Evolutionary conservation across 2,329 filamentous ascomycete species (phyloP).

Genomic region (Epichloe amarillans): DNA sequence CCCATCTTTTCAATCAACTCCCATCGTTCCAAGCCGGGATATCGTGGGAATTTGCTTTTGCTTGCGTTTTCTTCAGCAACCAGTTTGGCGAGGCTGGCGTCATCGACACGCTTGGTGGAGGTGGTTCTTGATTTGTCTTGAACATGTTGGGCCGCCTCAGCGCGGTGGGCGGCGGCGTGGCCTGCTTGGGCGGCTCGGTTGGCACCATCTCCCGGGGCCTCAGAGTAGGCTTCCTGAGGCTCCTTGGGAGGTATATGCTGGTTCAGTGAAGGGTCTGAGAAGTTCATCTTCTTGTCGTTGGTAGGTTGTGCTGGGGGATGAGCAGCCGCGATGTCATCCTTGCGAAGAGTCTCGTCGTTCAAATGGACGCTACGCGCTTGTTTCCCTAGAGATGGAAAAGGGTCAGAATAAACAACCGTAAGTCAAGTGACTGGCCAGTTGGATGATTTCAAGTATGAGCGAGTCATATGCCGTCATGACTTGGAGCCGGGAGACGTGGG

Average conservation of each 20-base stretch:
- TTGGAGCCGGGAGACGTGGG: neutral
- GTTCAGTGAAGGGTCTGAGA: slow-evolving; percentile 30
- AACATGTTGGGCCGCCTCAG: slow-evolving; percentile 45
- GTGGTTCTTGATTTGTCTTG: slow-evolving; percentile 12
- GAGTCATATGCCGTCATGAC: slow-evolving; percentile 5
- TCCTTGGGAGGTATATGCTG: slow-evolving; percentile 29
- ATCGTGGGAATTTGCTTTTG: slow-evolving; percentile 68
- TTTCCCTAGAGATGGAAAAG: slow-evolving; percentile 47
- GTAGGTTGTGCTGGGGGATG: slow-evolving; percentile 42
- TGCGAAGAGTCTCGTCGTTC: slow-evolving; percentile 36
- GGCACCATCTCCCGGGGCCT: slow-evolving; percentile 43
- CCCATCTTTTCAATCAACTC: slow-evolving; percentile 92
- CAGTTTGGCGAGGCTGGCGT: slow-evolving; percentile 67
- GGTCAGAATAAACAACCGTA: neutral
- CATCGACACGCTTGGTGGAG: slow-evolving; percentile 30
- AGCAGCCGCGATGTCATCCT: slow-evolving; percentile 36
- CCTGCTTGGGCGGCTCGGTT: slow-evolving; percentile 58
- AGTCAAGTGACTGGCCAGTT: neutral
- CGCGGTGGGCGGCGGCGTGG: slow-evolving; percentile 49
- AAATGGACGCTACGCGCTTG: slow-evolving; percentile 59
- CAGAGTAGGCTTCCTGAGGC: slow-evolving; percentile 47
- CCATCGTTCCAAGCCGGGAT: slow-evolving; percentile 46
- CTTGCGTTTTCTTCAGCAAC: slow-evolving; percentile 84
- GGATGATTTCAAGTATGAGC: neutral
- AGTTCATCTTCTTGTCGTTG: slow-evolving; percentile 36